Evolutionary conservation across 345 rosid species (phyloP).

Genomic region (Boechera divaricarpa): DNA sequence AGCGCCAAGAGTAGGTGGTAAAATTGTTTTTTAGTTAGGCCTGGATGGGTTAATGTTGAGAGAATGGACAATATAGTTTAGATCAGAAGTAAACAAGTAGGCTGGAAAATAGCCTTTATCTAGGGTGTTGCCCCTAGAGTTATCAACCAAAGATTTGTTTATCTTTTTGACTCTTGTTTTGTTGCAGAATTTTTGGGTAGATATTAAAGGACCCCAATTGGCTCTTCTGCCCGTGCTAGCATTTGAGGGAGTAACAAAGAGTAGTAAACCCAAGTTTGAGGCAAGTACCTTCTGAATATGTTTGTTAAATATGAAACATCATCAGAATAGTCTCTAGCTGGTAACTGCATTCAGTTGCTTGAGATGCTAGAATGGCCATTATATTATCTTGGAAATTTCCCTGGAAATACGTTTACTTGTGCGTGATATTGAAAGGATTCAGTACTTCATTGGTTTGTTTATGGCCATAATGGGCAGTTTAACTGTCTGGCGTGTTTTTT

Average conservation of each 20-base stretch:
- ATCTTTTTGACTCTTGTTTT: not conserved
- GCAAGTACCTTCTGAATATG: constrained; percentile 2
- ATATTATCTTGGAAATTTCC: not conserved
- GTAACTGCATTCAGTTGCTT: not conserved
- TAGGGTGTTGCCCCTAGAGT: not conserved
- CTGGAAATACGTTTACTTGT: not conserved
- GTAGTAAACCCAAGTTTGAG: constrained; percentile 21
- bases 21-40: not conserved
- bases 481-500: not conserved
- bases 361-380: not conserved
- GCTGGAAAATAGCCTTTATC: not conserved
- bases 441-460: not conserved
- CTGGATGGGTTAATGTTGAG: not conserved
- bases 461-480: not conserved
- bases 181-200: constrained; percentile 23
- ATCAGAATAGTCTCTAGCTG: not conserved
- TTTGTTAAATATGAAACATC: not conserved
- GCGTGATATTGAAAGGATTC: not conserved
- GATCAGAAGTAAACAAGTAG: not conserved
- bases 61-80: not conserved
- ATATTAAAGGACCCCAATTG: constrained; percentile 20
- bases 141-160: not conserved
- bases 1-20: not conserved
- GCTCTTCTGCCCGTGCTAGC: constrained; percentile 5
- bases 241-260: constrained; percentile 6